phyloP scores from a whole-genome alignment of 2,329 filamentous ascomycete genomes.

The Coccinonectria pachysandricola region DNA sequence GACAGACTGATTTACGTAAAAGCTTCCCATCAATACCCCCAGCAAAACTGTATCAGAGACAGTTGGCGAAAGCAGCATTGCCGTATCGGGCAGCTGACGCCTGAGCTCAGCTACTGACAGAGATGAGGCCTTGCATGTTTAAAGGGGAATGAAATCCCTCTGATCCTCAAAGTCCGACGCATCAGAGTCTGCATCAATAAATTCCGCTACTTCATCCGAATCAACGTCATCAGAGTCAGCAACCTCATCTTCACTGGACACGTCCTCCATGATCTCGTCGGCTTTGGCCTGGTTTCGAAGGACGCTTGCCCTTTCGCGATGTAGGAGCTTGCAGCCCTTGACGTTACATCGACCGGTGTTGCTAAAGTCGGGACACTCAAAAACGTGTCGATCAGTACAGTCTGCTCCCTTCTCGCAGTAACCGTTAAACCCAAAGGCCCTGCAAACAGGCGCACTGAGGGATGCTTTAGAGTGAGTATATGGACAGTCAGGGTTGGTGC shows the following conservation, averaged over 20 bases:
- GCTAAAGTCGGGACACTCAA: constrained; percentile 91
- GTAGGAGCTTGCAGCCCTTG: constrained; percentile 73
- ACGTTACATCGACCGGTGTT: constrained; percentile 77
- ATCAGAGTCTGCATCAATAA: constrained; percentile 45
- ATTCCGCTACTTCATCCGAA: constrained; percentile 63
- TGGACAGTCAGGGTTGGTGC: constrained; percentile 74
- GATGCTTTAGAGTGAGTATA: constrained; percentile 79
- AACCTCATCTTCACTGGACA: constrained; percentile 68
- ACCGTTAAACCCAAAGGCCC: constrained; percentile 72
- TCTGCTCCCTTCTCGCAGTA: constrained; percentile 75
- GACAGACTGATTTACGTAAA: too few relatives aligned
- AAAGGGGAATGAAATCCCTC: constrained; percentile 48
- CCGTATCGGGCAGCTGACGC: too few relatives aligned
- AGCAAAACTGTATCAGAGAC: too few relatives aligned
- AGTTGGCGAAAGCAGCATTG: too few relatives aligned
- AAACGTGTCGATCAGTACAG: constrained; percentile 76
- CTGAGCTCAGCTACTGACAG: too few relatives aligned
- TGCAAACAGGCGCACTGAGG: constrained; percentile 69
- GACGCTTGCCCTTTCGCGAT: constrained; percentile 77
- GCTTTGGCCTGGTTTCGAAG: constrained; percentile 56
- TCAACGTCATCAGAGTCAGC: constrained; percentile 70
- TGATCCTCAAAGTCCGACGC: constrained; percentile 46
- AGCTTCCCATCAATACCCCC: too few relatives aligned
- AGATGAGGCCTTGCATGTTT: too few relatives aligned
- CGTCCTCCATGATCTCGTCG: constrained; percentile 51